Evolutionary conservation across 2,329 filamentous ascomycete genomes (phyloP), one percentile per base, ranked within the genome.

Genomic region (Penicillium capsulatum): DNA sequence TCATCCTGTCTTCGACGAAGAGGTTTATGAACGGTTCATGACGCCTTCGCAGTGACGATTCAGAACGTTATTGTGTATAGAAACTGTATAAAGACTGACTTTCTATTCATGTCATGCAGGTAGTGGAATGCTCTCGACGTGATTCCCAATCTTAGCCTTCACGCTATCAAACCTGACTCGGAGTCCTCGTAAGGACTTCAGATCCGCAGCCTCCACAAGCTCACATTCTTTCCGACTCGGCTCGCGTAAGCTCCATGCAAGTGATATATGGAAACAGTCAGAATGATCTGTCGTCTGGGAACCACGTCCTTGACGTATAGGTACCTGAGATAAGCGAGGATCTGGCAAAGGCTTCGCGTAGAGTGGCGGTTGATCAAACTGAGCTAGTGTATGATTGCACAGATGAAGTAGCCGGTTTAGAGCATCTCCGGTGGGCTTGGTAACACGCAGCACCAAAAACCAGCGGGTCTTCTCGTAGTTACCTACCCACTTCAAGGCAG

Each of bases 211-310:
- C 10, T 45, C 36, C 15, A 64, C 42, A 17, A 55, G 55, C 34
- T 61, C 47, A 11, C 57, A 54, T 10, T 75, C 55, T 22, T 74
- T 70, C 3, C 66, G 42, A 4, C 63, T 69, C 0, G 79, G 81
- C 29, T 69, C 60, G 7, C 71, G 64, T 46, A 91, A 73, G 1
- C 78, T 84, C 92, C 91, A 97, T 0, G 84, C 92, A 40, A 98
- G 79, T 31, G 89, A 95, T 44, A 97, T 70, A 64, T 98, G 92
- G 58, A 96, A 96, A 15, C 76, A 79, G 34, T 73, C 63, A 3
- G 74, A 74, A 38, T 63, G 61, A 51, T 79, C 73, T 22, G 55
- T 39, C 6, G 53, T 22, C 15, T 40, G 16, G 8, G 54, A 51
- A 13, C 17, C 20, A 19, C 19, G 29, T 9, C 19, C 36, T 13